These are phyloP conservation scores for Metarhizium guizhouense DNA, from an alignment of 2,329 filamentous ascomycete species.

Conservation along the genomic window DNA sequence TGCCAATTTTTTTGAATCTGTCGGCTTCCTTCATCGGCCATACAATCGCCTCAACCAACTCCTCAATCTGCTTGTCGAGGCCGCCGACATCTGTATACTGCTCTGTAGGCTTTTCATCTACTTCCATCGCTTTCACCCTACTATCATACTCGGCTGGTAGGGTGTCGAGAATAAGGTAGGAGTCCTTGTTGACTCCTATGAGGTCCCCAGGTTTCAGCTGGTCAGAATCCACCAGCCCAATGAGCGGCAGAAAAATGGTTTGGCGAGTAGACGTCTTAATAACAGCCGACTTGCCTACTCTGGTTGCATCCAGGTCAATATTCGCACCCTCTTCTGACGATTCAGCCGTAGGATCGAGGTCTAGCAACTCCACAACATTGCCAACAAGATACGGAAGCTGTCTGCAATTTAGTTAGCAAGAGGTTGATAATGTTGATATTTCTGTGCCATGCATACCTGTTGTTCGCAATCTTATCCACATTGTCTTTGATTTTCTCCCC, in stretches of 20 bases:
- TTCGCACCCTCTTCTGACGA: slow-evolving; percentile 97
- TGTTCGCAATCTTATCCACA: slow-evolving; percentile 97
- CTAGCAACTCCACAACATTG: slow-evolving; percentile 94
- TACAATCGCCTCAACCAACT: slow-evolving; percentile 94
- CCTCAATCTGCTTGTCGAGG: slow-evolving; percentile 97
- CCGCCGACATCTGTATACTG: slow-evolving; percentile 98
- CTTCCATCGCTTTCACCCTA: slow-evolving; percentile 99
- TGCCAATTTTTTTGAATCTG: slow-evolving; percentile 98
- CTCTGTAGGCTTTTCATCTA: slow-evolving; percentile 98
- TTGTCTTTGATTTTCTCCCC: slow-evolving; percentile 99
- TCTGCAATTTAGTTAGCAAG: slow-evolving; percentile 34
- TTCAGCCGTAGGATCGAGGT: slow-evolving; percentile 92
- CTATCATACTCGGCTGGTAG: slow-evolving; percentile 97
- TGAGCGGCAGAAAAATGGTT: slow-evolving; percentile 96
- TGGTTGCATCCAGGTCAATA: slow-evolving; percentile 92
- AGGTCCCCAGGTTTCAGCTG: slow-evolving; percentile 91
- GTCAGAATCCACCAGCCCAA: slow-evolving; percentile 92
- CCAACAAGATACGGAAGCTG: slow-evolving; percentile 97
- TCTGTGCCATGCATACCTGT: slow-evolving; percentile 54
- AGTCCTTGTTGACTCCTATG: slow-evolving; percentile 98
- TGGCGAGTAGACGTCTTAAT: slow-evolving; percentile 99
- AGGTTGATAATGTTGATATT: slow-evolving; percentile 1
- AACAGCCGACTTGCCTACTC: slow-evolving; percentile 95
- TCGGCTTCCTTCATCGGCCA: slow-evolving; percentile 99
- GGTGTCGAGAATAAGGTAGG: slow-evolving; percentile 93